Percentiles rank a stretch among this genome's conserved stretches.
Evolutionary conservation across 169 alveolate genomes (phyloP).

Genomic region (Eimeria mitis): DNA sequence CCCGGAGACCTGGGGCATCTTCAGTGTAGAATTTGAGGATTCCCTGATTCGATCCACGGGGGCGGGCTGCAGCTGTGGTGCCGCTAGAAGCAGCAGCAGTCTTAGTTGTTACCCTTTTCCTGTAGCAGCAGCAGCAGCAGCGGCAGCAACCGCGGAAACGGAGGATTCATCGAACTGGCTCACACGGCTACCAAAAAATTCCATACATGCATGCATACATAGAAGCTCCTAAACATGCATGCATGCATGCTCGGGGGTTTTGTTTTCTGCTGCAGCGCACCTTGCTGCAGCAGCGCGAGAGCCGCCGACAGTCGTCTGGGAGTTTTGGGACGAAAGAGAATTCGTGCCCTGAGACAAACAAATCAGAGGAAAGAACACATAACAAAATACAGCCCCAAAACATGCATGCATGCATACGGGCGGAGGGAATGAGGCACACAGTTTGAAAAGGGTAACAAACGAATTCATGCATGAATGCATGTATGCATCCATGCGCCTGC

Average conservation of each 20-base stretch:
- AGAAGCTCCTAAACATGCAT: too few relatives aligned
- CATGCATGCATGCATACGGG: neutral
- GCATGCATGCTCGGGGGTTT: neutral
- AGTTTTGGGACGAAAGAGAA: constrained; percentile 12
- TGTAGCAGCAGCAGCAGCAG: constrained; percentile 2
- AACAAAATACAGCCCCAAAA: neutral
- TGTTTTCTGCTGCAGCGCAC: neutral
- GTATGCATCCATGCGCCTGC: too few relatives aligned
- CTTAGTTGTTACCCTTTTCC: constrained; percentile 26
- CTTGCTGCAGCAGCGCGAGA: constrained; percentile 41
- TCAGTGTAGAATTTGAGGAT: constrained; percentile 73
- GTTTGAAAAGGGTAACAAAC: too few relatives aligned
- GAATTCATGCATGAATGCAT: too few relatives aligned
- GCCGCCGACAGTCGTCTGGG: constrained; percentile 61
- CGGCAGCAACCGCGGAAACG: neutral
- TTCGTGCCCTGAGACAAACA: constrained; percentile 40
- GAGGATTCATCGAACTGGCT: too few relatives aligned
- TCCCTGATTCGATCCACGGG: constrained; percentile 73
- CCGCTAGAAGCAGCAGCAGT: constrained; percentile 29
- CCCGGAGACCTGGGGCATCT: constrained; percentile 80
- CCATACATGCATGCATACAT: too few relatives aligned
- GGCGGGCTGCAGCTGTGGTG: neutral
- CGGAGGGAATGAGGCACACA: too few relatives aligned
- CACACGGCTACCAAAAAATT: too few relatives aligned
- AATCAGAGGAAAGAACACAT: neutral